These are phyloP conservation scores for Fusarium heterosporum DNA, from an alignment of 2,329 filamentous ascomycete genomes.

Conservation along the genomic window DNA sequence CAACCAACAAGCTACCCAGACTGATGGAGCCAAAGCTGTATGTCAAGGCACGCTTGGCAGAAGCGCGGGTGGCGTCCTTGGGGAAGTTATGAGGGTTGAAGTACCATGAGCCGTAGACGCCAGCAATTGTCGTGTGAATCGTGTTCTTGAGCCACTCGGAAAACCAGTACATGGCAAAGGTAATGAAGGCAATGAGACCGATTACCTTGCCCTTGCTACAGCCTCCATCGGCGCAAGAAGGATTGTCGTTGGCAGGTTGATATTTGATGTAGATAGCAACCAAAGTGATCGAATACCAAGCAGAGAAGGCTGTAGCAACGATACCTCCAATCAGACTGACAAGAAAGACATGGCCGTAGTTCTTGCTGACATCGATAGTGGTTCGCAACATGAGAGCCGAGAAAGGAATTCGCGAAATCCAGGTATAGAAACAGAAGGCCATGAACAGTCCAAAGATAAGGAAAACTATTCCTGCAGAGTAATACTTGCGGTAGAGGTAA, in stretches of 20 bases:
- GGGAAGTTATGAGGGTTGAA: conserved; percentile 80
- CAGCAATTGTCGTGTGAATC: conserved; percentile 87
- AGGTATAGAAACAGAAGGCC: conserved; percentile 85
- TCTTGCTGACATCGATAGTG: conserved; percentile 84
- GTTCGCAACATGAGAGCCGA: conserved; percentile 90
- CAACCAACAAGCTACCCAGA: conserved; percentile 85
- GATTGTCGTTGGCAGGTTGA: conserved; percentile 69
- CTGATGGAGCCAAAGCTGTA: conserved; percentile 94
- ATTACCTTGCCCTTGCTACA: conserved; percentile 84
- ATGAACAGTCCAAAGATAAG: conserved; percentile 80
- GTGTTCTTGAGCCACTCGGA: conserved; percentile 95
- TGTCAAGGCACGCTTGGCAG: conserved; percentile 82
- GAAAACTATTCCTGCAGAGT: conserved; percentile 88
- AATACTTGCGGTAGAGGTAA: conserved; percentile 82
- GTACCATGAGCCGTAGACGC: conserved; percentile 94
- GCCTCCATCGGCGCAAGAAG: conserved; percentile 66
- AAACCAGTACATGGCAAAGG: conserved; percentile 94
- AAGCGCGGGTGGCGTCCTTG: conserved; percentile 82
- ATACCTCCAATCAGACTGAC: conserved; percentile 88
- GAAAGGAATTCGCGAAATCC: conserved; percentile 92
- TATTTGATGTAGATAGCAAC: conserved; percentile 89
- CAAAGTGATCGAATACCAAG: conserved; percentile 88
- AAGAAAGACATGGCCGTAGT: conserved; percentile 85
- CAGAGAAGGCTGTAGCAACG: conserved; percentile 78
- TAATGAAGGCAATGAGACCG: conserved; percentile 85